Conservation (phyloP, 768 basidiomycete species). For the Suillus subalutaceus region DNA sequence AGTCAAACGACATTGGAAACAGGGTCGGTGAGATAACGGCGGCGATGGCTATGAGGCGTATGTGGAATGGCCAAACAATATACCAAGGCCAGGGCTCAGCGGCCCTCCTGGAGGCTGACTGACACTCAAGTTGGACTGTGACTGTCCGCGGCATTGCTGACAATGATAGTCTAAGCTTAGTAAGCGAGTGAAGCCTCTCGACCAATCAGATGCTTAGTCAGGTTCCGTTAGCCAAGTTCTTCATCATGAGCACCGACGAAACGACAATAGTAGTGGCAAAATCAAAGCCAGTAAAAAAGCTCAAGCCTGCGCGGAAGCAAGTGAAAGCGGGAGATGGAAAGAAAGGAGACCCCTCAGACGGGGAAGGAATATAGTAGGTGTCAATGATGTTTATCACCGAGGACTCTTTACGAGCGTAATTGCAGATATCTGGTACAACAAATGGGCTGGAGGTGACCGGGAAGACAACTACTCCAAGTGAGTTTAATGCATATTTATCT, state of each 20-base stretch:
- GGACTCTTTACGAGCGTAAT: slow-evolving; percentile 16
- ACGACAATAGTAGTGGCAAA: slow-evolving; percentile 22
- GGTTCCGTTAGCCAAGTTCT: slow-evolving; percentile 4
- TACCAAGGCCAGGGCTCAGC: not conserved
- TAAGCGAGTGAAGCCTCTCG: not conserved
- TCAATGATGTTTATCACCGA: not conserved
- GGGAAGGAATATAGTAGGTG: slow-evolving; percentile 95
- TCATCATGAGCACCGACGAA: slow-evolving; percentile 37
- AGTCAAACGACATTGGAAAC: not conserved
- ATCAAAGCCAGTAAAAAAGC: slow-evolving; percentile 55
- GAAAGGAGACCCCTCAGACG: slow-evolving; percentile 85
- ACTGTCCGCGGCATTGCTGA: too few species aligned
- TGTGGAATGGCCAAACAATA: not conserved
- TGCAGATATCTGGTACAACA: slow-evolving; percentile 96
- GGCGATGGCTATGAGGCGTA: not conserved
- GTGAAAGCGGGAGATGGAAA: slow-evolving; percentile 87
- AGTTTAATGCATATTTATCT: slow-evolving; percentile 27
- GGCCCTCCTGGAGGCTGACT: not conserved
- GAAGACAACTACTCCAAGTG: slow-evolving; percentile 97
- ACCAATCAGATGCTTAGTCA: slow-evolving; percentile 8
- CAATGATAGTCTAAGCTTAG: not conserved
- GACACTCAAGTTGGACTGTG: not conserved
- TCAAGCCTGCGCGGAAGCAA: slow-evolving; percentile 92
- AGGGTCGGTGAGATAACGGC: not conserved
- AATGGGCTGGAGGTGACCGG: slow-evolving; percentile 99